Evolutionary conservation across 148 eudicot species (phyloP), one percentile per base, ranked within the genome.

Genomic region (Selenicereus undatus): DNA sequence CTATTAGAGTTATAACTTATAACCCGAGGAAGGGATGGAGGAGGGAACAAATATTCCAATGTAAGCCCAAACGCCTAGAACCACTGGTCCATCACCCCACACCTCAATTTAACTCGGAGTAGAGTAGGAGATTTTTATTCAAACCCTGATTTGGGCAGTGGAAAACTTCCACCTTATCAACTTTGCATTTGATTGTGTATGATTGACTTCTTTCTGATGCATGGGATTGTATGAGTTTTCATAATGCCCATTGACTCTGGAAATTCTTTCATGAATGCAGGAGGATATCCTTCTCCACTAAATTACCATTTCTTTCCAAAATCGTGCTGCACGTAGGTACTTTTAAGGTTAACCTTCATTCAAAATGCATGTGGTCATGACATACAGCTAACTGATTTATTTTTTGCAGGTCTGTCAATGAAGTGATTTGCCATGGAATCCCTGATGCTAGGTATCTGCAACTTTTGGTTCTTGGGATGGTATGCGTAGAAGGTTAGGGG

Each of bases 321-420:
- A 81, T 96, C 99, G 71, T 96, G 99, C 93, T 96, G 99, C 99
- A 96, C 99, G 99, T 96, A 91, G 91, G 98, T 94, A 89, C 86
- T 89, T 83, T 79, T 78, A 35, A 17, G 87, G 83, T 79, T 81
- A 76, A 42, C 60, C 48, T 77, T 76, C 78, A 48, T 32, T 36
- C 26, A 16, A 58, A 52, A 42, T 52, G 35, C 45, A 13, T 80
- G 73, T 52, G 60, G 8, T 74, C 39, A 11, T 80, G 72, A 65
- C 64, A 52, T 74, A 42, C 77, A 76, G n/a, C 42, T 75, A 52
- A 69, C 22, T n/a, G 54, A 56, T 79, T 27, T 82, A 42, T 82
- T 86, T 71, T 48, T 80, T 76, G 60, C 86, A 94, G 99, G 91
- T 96, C 99, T 69, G 93, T 94, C 30, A 96, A 96, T 88, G 99